Conservation (phyloP, 495 filamentous ascomycete genomes). For the Neurospora pannonica region DNA sequence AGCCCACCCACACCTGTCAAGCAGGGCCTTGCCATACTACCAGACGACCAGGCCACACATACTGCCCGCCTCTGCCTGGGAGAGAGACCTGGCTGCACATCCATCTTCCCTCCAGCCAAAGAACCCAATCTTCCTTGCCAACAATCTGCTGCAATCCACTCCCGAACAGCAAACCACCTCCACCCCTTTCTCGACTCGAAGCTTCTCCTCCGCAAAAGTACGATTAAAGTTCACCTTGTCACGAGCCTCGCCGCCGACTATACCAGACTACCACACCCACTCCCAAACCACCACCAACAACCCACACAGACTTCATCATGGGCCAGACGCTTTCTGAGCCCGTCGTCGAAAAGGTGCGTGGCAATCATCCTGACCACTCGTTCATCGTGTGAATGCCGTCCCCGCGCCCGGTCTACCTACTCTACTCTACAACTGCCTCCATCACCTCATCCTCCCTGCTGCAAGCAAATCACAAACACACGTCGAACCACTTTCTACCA, state of each 20-base stretch:
- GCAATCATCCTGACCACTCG: slow-evolving; percentile 2
- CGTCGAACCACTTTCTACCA: neutral
- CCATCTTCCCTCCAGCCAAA: neutral
- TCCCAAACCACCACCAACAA: slow-evolving; percentile 7
- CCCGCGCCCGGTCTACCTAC: neutral
- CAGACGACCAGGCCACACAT: neutral
- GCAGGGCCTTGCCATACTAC: neutral
- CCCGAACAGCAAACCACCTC: neutral
- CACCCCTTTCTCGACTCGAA: neutral
- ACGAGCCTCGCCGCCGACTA: slow-evolving; percentile 5
- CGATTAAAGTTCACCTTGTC: neutral
- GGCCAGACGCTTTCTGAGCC: slow-evolving; percentile 99
- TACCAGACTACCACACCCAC: slow-evolving; percentile 9
- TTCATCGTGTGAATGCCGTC: neutral
- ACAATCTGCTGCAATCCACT: neutral
- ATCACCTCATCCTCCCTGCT: neutral
- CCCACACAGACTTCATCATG: slow-evolving; percentile 46
- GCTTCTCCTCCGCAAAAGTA: neutral
- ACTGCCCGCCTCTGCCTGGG: neutral
- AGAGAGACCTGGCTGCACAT: neutral
- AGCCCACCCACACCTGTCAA: neutral
- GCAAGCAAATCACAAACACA: neutral
- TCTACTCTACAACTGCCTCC: neutral
- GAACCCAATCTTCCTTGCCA: neutral
- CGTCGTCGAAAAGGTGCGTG: slow-evolving; percentile 91